Percentiles rank a stretch among this genome's conserved stretches.
Evolutionary conservation across 805 yeast genomes (phyloP).

Genomic region (Saturnispora quitensis): DNA sequence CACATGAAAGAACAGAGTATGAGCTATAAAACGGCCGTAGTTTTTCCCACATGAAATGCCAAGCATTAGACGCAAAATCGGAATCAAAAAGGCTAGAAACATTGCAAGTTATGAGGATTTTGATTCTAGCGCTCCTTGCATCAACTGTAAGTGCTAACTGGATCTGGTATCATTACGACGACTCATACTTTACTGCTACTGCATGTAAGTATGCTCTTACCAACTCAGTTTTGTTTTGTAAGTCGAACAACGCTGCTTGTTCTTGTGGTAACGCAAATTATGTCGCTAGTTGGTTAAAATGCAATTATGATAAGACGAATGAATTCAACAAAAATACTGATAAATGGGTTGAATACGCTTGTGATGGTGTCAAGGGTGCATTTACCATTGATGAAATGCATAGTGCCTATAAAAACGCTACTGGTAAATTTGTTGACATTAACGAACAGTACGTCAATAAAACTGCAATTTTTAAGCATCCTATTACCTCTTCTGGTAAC

Average conservation of each 20-base stretch:
- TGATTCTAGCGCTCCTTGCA: background rate
- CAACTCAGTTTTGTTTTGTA: conserved; percentile 17
- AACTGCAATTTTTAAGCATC: conserved; percentile 26
- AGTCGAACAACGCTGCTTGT: conserved; percentile 13
- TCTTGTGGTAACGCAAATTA: conserved; percentile 22
- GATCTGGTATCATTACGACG: conserved; percentile 6
- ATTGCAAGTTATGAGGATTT: background rate
- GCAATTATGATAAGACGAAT: conserved; percentile 16
- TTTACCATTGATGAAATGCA: conserved; percentile 28
- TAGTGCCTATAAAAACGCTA: conserved; percentile 33
- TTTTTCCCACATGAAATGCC: too few relatives aligned
- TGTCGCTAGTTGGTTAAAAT: conserved; percentile 23
- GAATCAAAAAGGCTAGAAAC: too few relatives aligned
- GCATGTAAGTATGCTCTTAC: conserved; percentile 19
- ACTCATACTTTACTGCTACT: conserved; percentile 12
- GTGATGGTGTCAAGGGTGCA: conserved; percentile 15
- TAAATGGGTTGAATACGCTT: conserved; percentile 16
- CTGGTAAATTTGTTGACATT: conserved; percentile 25
- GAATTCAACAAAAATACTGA: conserved; percentile 15
- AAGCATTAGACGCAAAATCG: too few relatives aligned
- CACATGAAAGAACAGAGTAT: too few relatives aligned
- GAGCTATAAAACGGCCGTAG: too few relatives aligned
- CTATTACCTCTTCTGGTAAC: conserved; percentile 23
- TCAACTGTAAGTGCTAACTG: conserved; percentile 1
- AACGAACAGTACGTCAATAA: conserved; percentile 24